These are phyloP conservation scores for Zygoascus ofunaensis DNA, from an alignment of 805 yeast species.

Conservation along the genomic window DNA sequence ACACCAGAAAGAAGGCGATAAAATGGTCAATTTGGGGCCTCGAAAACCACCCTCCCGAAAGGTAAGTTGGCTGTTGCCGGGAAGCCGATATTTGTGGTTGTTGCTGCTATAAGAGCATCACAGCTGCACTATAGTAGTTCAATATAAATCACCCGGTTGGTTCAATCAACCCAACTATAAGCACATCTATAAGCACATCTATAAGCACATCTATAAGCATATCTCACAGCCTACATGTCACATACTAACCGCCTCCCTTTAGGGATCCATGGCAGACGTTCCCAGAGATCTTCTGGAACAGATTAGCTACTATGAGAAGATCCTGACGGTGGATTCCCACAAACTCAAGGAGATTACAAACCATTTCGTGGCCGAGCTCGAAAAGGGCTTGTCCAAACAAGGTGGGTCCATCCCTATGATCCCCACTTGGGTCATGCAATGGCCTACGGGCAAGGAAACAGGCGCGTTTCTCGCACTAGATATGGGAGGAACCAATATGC, in stretches of 20 bases:
- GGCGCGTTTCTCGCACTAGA: constrained; percentile 92
- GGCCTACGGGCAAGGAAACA: constrained; percentile 82
- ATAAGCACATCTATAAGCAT: too few species aligned
- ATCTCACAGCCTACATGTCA: too few species aligned
- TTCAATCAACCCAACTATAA: too few species aligned
- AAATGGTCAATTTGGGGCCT: constrained; percentile 80
- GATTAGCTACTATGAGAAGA: constrained; percentile 46
- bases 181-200: too few species aligned
- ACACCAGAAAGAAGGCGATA: constrained; percentile 7
- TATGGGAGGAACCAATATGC: constrained; percentile 93
- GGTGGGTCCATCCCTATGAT: constrained; percentile 64
- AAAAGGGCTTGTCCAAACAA: constrained; percentile 45
- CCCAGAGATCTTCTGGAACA: constrained; percentile 54
- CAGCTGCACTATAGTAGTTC: too few species aligned
- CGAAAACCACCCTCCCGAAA: constrained; percentile 74
- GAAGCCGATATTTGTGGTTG: not conserved
- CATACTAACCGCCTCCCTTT: not conserved
- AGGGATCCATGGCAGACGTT: constrained; percentile 57
- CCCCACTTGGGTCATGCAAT: constrained; percentile 93
- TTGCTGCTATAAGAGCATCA: too few species aligned
- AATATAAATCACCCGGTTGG: too few species aligned
- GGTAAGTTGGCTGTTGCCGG: too few species aligned
- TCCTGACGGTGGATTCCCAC: constrained; percentile 53
- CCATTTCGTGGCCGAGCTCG: constrained; percentile 71
- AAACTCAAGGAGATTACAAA: constrained; percentile 57